These are phyloP conservation scores for Penicillium psychrosexuale DNA, from an alignment of 2,329 filamentous ascomycete species.

Conservation along the genomic window DNA sequence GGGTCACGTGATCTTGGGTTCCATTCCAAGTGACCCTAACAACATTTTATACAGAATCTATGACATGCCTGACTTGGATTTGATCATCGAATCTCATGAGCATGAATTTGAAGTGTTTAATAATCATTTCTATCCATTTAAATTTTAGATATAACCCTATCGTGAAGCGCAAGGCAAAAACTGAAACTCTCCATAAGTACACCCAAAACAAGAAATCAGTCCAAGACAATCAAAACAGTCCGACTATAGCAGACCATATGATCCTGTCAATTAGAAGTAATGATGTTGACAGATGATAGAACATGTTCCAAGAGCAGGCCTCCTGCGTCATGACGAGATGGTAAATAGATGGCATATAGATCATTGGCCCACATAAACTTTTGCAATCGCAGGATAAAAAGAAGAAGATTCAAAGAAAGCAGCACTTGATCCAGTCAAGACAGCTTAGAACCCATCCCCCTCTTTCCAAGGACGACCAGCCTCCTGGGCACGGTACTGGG, in stretches of 20 bases:
- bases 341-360: conserved; percentile 4
- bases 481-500: conserved; percentile 51
- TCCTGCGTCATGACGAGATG: neutral
- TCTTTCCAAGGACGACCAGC: conserved; percentile 54
- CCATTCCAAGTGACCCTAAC: neutral
- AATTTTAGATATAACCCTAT: neutral
- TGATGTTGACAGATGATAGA: neutral
- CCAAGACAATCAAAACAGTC: neutral
- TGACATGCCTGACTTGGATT: neutral
- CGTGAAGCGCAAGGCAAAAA: neutral
- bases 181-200: neutral
- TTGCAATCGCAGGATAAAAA: too few relatives aligned
- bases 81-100: too few relatives aligned
- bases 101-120: neutral
- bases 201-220: neutral
- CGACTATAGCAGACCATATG: neutral
- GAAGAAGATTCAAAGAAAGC: neutral
- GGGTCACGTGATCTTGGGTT: conserved; percentile 6
- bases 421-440: conserved; percentile 2
- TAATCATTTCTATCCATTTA: neutral
- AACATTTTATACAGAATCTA: neutral
- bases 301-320: neutral
- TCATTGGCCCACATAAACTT: neutral
- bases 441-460: conserved; percentile 52
- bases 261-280: neutral